phyloP scores from a whole-genome alignment of 1,284 basidiomycete species.

The Ceratobasidium sp. region DNA sequence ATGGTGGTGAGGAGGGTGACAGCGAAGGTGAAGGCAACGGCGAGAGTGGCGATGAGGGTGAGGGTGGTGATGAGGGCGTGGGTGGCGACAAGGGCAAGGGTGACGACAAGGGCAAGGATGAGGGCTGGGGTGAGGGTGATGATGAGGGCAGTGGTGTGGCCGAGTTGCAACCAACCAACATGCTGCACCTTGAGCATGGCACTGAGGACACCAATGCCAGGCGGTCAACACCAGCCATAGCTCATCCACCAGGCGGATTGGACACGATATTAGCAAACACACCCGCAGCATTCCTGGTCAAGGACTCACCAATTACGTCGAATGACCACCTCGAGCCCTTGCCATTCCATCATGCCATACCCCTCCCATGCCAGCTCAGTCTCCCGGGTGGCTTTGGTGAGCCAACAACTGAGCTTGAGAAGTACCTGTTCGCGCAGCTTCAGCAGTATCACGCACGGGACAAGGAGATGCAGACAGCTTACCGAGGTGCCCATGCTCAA shows the following conservation, averaged over 20 bases:
- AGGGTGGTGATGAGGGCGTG: too few species aligned
- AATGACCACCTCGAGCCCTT: background rate
- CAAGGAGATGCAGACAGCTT: background rate
- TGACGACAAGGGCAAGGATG: too few species aligned
- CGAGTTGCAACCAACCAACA: too few species aligned
- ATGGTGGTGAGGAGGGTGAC: slow-evolving; percentile 4
- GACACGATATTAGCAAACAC: background rate
- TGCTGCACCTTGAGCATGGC: too few species aligned
- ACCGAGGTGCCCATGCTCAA: background rate
- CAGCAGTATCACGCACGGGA: background rate
- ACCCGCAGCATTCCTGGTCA: background rate
- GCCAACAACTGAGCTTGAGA: too few species aligned
- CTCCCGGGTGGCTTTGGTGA: too few species aligned
- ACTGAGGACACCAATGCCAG: too few species aligned
- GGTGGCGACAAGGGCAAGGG: too few species aligned
- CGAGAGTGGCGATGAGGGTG: too few species aligned
- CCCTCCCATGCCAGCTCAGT: background rate
- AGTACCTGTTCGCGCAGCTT: too few species aligned
- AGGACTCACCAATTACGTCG: background rate
- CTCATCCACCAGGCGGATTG: too few species aligned
- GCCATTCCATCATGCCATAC: background rate
- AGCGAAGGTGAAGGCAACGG: background rate
- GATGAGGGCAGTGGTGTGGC: background rate
- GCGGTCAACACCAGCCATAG: too few species aligned
- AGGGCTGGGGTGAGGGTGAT: background rate